These are phyloP conservation scores for Schwanniomyces polymorphus DNA, from an alignment of 805 yeast genomes.

Conservation along the genomic window DNA sequence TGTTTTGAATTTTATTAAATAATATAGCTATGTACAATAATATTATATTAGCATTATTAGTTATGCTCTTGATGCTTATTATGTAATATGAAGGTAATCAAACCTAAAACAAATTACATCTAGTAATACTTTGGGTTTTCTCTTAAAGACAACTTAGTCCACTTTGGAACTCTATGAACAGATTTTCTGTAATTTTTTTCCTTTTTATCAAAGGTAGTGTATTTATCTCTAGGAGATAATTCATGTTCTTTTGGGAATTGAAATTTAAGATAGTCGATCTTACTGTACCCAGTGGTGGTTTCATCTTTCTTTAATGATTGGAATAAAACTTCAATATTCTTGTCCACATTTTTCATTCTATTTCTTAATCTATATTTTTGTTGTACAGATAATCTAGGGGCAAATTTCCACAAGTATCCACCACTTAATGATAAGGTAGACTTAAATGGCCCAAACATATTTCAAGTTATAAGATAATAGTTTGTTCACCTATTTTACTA, in stretches of 20 bases:
- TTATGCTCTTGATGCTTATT: background rate
- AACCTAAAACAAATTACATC: background rate
- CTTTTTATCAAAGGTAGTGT: slow-evolving; percentile 78
- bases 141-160: slow-evolving; percentile 85
- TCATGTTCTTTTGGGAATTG: slow-evolving; percentile 74
- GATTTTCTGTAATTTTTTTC: slow-evolving; percentile 82
- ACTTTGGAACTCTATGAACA: slow-evolving; percentile 83
- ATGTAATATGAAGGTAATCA: background rate
- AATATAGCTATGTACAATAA: background rate
- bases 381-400: slow-evolving; percentile 59
- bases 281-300: slow-evolving; percentile 35
- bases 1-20: background rate
- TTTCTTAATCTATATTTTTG: slow-evolving; percentile 85
- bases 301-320: slow-evolving; percentile 23
- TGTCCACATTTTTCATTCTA: slow-evolving; percentile 80
- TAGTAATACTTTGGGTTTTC: slow-evolving; percentile 73
- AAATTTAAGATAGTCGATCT: slow-evolving; percentile 35
- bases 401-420: slow-evolving; percentile 70
- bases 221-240: slow-evolving; percentile 82
- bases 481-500: background rate
- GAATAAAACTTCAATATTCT: slow-evolving; percentile 66
- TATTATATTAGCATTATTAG: background rate
- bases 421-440: slow-evolving; percentile 57
- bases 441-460: slow-evolving; percentile 74
- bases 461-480: background rate